Evolutionary conservation across 176 grass and related monocot genomes (phyloP).

Genomic region (Cocos nucifera): DNA sequence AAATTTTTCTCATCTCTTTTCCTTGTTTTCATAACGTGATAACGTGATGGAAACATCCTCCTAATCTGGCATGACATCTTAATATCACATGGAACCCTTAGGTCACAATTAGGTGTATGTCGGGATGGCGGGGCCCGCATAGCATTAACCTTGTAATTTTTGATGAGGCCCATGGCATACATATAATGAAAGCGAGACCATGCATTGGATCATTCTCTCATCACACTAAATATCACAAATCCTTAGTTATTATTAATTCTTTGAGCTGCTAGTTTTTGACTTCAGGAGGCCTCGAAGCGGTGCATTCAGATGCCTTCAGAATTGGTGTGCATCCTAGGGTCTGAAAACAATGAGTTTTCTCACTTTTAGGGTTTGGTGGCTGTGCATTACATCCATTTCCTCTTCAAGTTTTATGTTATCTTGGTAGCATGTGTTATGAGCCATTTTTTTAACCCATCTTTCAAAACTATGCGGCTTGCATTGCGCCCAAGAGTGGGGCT

Average conservation of each 20-base stretch:
- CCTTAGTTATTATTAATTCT: background rate
- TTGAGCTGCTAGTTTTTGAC: background rate
- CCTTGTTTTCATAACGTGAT: too few species aligned
- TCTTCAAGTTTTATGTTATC: background rate
- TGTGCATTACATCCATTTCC: background rate
- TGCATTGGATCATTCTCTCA: conserved; percentile 1
- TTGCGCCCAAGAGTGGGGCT: conserved; percentile 1
- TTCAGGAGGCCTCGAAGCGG: background rate
- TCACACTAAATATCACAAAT: background rate
- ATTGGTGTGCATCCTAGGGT: background rate
- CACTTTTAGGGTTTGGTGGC: background rate
- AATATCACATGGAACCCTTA: too few species aligned
- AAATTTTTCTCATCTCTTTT: too few species aligned
- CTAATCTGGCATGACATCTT: too few species aligned
- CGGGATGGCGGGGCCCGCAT: too few species aligned
- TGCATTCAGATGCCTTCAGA: background rate
- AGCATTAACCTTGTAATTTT: too few species aligned
- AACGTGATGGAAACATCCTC: too few species aligned
- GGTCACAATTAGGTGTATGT: too few species aligned
- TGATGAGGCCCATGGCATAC: background rate
- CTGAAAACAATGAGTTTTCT: background rate
- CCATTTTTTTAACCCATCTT: background rate
- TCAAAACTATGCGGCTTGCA: conserved; percentile 6
- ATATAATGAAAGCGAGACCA: background rate
- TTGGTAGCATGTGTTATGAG: background rate